Conservation (phyloP, 2,329 filamentous ascomycete genomes). For the Trichoderma simmonsii region DNA sequence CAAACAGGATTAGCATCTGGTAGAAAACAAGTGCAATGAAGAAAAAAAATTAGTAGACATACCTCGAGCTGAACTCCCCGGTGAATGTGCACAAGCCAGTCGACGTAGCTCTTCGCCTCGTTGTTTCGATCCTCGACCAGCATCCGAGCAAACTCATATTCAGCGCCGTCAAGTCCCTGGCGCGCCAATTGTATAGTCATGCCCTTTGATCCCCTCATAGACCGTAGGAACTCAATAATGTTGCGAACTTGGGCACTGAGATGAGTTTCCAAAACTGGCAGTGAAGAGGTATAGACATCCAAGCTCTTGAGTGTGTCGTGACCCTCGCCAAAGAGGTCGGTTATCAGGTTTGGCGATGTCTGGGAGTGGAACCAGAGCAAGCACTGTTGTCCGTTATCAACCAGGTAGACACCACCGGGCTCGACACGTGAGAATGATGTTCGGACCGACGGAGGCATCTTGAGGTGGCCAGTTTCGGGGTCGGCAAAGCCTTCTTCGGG, state of each 20-base stretch:
- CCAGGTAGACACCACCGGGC: constrained; percentile 87
- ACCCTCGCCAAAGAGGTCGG: constrained; percentile 83
- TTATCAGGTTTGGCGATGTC: constrained; percentile 85
- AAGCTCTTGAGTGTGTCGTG: constrained; percentile 67
- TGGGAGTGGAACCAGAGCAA: constrained; percentile 90
- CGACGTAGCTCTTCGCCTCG: constrained; percentile 95
- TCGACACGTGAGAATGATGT: constrained; percentile 86
- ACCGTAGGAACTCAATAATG: constrained; percentile 80
- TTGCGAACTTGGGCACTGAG: constrained; percentile 95
- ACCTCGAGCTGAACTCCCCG: constrained; percentile 89
- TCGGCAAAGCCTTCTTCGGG: constrained; percentile 92
- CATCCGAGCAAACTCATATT: constrained; percentile 92
- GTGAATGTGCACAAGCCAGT: constrained; percentile 96
- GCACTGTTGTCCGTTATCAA: constrained; percentile 92
- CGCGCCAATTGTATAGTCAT: constrained; percentile 85
- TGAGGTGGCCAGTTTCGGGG: constrained; percentile 75
- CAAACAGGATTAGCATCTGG: not conserved
- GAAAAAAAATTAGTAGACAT: constrained; percentile 30
- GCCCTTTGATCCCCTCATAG: constrained; percentile 79
- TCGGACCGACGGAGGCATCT: constrained; percentile 75
- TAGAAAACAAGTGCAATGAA: not conserved
- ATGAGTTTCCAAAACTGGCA: constrained; percentile 86
- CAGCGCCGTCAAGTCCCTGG: constrained; percentile 89
- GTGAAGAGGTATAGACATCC: constrained; percentile 73
- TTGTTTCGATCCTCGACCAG: constrained; percentile 95